Conservation (phyloP, 129 eudicot species). For the Deinandra increscens region DNA sequence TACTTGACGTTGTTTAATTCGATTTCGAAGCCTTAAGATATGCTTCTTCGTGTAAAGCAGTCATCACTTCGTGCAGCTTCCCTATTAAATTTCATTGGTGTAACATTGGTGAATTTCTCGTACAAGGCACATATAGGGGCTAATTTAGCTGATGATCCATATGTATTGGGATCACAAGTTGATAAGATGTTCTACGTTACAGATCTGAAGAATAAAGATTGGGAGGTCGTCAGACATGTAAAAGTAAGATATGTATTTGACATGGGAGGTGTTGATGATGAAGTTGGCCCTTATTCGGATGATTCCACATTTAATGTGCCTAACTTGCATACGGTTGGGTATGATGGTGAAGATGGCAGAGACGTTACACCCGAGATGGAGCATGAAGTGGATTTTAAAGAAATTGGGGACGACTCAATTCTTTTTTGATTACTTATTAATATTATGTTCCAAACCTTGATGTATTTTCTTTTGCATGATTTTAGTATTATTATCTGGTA, state of each 20-base stretch:
- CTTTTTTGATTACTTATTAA: no score
- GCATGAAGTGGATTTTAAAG: neutral
- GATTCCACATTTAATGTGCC: neutral
- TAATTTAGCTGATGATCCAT: neutral
- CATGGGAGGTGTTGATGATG: neutral
- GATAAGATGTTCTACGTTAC: neutral
- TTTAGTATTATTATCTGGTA: neutral
- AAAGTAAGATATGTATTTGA: neutral
- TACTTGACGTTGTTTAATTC: no score
- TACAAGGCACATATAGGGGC: neutral
- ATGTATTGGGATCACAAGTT: conserved; percentile 12
- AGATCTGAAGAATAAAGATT: neutral
- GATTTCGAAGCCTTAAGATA: no score
- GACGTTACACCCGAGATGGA: neutral
- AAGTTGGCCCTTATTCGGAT: neutral
- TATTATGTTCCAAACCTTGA: neutral
- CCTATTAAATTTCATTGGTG: no score
- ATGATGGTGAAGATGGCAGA: conserved; percentile 15
- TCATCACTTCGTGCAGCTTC: no score
- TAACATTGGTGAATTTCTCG: neutral
- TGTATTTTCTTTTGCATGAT: neutral
- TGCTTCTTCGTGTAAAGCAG: no score
- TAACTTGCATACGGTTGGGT: neutral
- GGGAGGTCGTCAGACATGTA: neutral
- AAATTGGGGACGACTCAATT: neutral